Conservation (phyloP, 1,284 basidiomycete species). For the Ganoderma meredithae region DNA sequence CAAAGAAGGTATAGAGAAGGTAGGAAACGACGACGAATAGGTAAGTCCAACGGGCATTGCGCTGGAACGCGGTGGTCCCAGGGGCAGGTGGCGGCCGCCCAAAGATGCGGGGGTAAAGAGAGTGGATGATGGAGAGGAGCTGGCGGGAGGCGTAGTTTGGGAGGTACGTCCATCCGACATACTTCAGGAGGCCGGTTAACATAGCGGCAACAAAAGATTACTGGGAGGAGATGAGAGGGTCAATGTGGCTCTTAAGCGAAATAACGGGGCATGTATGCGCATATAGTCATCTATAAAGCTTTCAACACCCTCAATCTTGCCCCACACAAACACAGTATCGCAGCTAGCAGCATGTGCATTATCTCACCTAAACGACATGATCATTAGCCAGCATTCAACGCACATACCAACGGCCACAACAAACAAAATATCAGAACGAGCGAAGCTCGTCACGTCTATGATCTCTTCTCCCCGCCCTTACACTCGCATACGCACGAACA, state of each 20-base stretch:
- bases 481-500: conserved; percentile 19
- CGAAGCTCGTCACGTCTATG: conserved; percentile 37
- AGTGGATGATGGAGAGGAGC: conserved; percentile 50
- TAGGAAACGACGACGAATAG: conserved; percentile 74
- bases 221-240: neutral
- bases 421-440: conserved; percentile 39
- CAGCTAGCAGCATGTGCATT: neutral
- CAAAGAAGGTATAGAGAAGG: conserved; percentile 69
- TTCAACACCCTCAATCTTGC: neutral
- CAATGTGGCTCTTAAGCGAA: neutral
- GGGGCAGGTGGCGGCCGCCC: conserved; percentile 47
- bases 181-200: conserved; percentile 36
- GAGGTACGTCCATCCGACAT: conserved; percentile 54
- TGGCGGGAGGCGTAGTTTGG: conserved; percentile 51
- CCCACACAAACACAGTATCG: neutral
- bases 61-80: conserved; percentile 54
- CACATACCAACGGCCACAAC: neutral
- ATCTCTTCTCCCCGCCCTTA: conserved; percentile 45
- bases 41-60: conserved; percentile 69
- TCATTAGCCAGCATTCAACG: neutral
- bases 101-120: conserved; percentile 39
- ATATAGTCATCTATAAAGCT: neutral
- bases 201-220: conserved; percentile 7
- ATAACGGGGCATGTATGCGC: neutral
- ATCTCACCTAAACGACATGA: conserved; percentile 22